Evolutionary conservation across 2,329 filamentous ascomycete species (phyloP), one percentile per base, ranked within the genome.

Genomic region (Stemphylium beticola): DNA sequence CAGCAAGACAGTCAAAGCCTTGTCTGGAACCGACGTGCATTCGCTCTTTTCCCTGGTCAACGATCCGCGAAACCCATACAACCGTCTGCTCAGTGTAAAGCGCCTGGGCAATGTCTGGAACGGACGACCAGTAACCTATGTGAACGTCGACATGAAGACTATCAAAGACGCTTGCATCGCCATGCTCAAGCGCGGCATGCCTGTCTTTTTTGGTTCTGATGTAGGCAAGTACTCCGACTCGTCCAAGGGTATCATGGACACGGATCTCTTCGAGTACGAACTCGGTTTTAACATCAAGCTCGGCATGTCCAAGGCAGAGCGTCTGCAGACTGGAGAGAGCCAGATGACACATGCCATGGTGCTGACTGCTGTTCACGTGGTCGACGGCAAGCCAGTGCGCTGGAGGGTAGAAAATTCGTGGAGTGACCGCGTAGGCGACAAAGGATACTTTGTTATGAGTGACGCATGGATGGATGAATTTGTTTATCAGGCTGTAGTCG

Each of bases 281-380:
- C 83, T 96, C 1, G 92, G 90, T n/a, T 92, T 96, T 76, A 91
- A 92, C 66, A 82, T 92, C 57, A 82, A 81, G 50, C 81, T 93
- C 8, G 86, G 85, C 15, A 83, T 96, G 83, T 85, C 79, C 67
- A 96, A 96, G 76, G 88, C 89, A 0, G 84, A 91, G 66, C 80
- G 92, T 3, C 78, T 96, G 40, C 80, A 84, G 65, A 88, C 87
- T 0, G 87, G 90, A 10, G 92, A 96, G 77, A 88, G 85, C 49
- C 82, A 85, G 45, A 96, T 96, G 92, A 96, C 92, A 1, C 92
- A 96, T 68, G 92, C 92, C 4, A 96, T 96, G 92, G 91, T 96
- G 0, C 76, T 96, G 58, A 96, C 91, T 2, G 92, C 86, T 0
- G 92, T 96, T 40, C 92, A 96, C 69, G 74, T 96, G 2, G 87